Evolutionary conservation across 2,329 filamentous ascomycete species (phyloP).

Genomic region (Pseudogymnoascus pannorum): DNA sequence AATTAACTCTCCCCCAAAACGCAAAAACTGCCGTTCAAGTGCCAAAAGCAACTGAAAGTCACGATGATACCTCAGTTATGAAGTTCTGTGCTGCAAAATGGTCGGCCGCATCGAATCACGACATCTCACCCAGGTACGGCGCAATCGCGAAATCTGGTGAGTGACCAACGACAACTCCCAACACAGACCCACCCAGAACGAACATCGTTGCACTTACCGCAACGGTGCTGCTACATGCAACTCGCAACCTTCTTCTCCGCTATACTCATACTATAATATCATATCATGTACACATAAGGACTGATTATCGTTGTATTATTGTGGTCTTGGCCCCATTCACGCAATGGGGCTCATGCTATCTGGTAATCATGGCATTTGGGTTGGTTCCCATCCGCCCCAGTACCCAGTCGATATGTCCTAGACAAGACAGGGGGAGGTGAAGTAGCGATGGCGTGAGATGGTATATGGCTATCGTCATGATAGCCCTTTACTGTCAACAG

Average conservation of each 20-base stretch:
- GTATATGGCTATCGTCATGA: background rate
- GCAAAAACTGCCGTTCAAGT: background rate
- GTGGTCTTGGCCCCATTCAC: background rate
- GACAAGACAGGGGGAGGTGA: background rate
- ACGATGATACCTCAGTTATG: background rate
- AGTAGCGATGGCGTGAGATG: slow-evolving; percentile 5
- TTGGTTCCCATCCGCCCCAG: background rate
- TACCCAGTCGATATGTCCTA: background rate
- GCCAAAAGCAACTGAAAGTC: background rate
- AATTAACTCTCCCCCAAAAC: background rate
- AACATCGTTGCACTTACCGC: background rate
- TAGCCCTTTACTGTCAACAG: background rate
- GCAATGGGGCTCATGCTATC: background rate
- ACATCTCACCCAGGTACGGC: slow-evolving; percentile 3
- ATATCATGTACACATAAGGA: background rate
- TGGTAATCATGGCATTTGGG: background rate
- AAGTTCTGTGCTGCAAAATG: background rate
- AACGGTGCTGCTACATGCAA: slow-evolving; percentile 1
- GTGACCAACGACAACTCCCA: background rate
- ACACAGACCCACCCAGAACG: background rate
- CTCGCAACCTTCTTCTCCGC: background rate
- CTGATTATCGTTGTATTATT: background rate
- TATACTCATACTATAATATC: background rate
- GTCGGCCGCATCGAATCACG: background rate
- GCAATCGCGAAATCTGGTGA: background rate